These are phyloP conservation scores for Ogataea chonburiensis DNA, from an alignment of 805 yeast genomes.

Conservation along the genomic window DNA sequence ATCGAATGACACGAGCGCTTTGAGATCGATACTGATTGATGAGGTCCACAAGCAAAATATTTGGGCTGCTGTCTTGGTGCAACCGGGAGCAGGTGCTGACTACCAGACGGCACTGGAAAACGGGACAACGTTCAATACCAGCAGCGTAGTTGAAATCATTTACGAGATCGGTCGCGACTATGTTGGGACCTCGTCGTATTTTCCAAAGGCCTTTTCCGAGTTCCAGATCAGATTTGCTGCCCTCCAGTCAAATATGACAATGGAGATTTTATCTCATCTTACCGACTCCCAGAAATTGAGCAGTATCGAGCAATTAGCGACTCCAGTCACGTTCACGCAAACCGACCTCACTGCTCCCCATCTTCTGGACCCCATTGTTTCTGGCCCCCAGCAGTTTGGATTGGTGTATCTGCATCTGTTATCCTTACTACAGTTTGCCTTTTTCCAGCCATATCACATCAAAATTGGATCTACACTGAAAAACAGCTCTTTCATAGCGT, in stretches of 20 bases:
- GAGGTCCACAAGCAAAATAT: slow-evolving; percentile 52
- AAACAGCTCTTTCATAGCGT: slow-evolving; percentile 45
- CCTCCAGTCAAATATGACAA: slow-evolving; percentile 15
- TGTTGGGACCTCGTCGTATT: slow-evolving; percentile 41
- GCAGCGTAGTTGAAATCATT: slow-evolving; percentile 39
- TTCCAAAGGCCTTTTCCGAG: slow-evolving; percentile 38
- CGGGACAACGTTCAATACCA: slow-evolving; percentile 22
- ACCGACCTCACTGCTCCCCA: slow-evolving; percentile 47
- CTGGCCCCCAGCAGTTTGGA: slow-evolving; percentile 72
- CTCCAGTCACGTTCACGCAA: slow-evolving; percentile 30
- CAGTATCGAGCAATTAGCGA: slow-evolving; percentile 7
- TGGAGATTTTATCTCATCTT: slow-evolving; percentile 9
- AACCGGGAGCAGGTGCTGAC: slow-evolving; percentile 47
- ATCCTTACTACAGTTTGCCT: slow-evolving; percentile 63
- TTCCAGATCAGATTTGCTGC: slow-evolving; percentile 34
- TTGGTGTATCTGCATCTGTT: slow-evolving; percentile 63
- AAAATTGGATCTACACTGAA: slow-evolving; percentile 47
- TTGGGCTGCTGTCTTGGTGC: slow-evolving; percentile 60
- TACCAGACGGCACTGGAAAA: slow-evolving; percentile 36
- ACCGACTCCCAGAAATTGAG: slow-evolving; percentile 3
- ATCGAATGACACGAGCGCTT: slow-evolving; percentile 28
- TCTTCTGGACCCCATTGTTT: slow-evolving; percentile 43
- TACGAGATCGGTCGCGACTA: slow-evolving; percentile 66
- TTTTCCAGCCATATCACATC: slow-evolving; percentile 54
- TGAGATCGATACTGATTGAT: slow-evolving; percentile 39